Conservation (phyloP, 345 rosid species). For the Boechera divaricarpa region DNA sequence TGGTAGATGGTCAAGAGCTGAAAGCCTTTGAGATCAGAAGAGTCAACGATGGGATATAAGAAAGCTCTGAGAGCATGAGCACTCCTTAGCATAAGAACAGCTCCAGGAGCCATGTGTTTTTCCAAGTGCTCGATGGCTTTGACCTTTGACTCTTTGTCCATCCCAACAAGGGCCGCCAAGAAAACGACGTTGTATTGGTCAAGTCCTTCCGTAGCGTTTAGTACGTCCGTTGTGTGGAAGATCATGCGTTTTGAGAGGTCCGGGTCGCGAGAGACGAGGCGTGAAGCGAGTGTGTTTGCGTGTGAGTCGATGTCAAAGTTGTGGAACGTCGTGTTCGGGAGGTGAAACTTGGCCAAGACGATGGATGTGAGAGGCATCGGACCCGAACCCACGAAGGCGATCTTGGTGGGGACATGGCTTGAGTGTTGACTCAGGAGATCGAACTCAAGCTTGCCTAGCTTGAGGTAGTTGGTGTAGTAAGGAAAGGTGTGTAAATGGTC, state of each 20-base stretch:
- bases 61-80: constrained; percentile 90
- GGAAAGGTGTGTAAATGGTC: constrained; percentile 69
- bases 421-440: constrained; percentile 52
- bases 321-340: constrained; percentile 61
- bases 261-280: constrained; percentile 53
- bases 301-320: constrained; percentile 75
- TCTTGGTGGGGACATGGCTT: constrained; percentile 45
- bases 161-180: constrained; percentile 94
- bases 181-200: constrained; percentile 78
- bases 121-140: constrained; percentile 71
- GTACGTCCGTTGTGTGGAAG: constrained; percentile 70
- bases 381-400: constrained; percentile 91
- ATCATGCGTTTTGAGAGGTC: constrained; percentile 69
- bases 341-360: constrained; percentile 70
- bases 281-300: constrained; percentile 64
- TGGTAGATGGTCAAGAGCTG: constrained; percentile 76
- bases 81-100: constrained; percentile 70
- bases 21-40: constrained; percentile 70
- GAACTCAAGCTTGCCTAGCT: constrained; percentile 73
- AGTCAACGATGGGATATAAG: constrained; percentile 74
- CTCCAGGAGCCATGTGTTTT: constrained; percentile 78
- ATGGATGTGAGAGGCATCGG: constrained; percentile 87
- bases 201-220: constrained; percentile 56
- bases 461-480: constrained; percentile 75
- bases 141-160: constrained; percentile 77